Evolutionary conservation across 1,139 yeast species (phyloP), one percentile per base, ranked within the genome.

Genomic region (Lodderomyces parapsilosis): DNA sequence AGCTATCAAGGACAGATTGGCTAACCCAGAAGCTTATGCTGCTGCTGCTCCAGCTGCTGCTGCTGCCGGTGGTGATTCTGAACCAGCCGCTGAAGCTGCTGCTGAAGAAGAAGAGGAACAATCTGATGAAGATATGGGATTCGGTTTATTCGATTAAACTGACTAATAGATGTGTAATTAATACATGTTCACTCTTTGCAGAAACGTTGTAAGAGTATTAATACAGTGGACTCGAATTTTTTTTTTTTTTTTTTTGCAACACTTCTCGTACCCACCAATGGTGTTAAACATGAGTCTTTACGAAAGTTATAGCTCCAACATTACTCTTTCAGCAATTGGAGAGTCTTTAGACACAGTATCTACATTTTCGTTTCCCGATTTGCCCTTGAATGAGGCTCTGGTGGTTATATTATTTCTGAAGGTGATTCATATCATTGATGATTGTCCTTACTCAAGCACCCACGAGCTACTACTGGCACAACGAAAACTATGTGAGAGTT

Each of bases 11-110:
- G 99, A 93, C 86, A 88, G 98, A 80, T 81, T 93, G 67, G 78
- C 78, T 55, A 74, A 74, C 77, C 79, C 79, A 59, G 79, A 74
- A 45, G 98, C 96, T 78, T 93, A 93, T 88, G 99, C 99, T 72
- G 96, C 95, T 63, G 96, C 96, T 74, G 95, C 95, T 74, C 98
- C 98, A 68, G 86, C 68, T 63, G 77, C 97, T 74, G 95, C 96
- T 58, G 90, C 95, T 66, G 86, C 74, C 64, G 85, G 91, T 62
- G 80, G 84, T 62, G 84, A 86, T 59, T 81, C 83, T 58, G 71
- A 81, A 51, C 74, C 82, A 54, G 78, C 78, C 56, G 78, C 71
- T 48, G 81, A 72, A 50, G 86, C 78, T 52, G 83, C 82, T 47
- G 86, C 78, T 56, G 94, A 78, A 59, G 94, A 78, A 62, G 90